Base-by-base conservation (phyloP, 2,329 filamentous ascomycete genomes). In the Trichoderma citrinoviride region DNA sequence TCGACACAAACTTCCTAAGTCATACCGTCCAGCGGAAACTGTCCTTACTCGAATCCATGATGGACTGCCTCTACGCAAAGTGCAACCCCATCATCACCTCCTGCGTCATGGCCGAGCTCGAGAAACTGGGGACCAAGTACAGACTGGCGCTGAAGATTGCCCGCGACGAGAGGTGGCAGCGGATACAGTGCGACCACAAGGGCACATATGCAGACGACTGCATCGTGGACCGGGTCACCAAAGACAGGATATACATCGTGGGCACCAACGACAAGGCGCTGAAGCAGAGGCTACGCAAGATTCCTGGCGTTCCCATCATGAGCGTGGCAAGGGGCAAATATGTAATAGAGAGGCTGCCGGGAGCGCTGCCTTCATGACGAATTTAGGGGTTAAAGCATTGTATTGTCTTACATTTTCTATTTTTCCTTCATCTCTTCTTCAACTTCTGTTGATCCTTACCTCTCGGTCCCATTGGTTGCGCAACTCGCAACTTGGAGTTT, bases 21-120 rank as follows among this genome's bases (percentile, higher is more conserved):
- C 93, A 97, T 77, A 95, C 93, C 0, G 91, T 98, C 2, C 91
- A 93, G 77, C 87, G 90, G 70, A 98, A 99, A 80, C 86, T 98
- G 21, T 92, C 93, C 40, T 81, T 98, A 14, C 84, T 96, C 21
- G 89, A 94, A 67, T 88, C 90, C 3, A 91, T 97, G 82, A 97
- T 97, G 92, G 93, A 97, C 76, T 90, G 91, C 61, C 84, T 99
- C 5, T 96, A 93, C 76, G 94, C 94, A 19, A 96, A 96, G 73
- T 95, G 91, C 76, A 92, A 88, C 23, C 92, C 93, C 19, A 90
- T 95, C 69, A 93, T 98, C 70, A 97, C 93, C 2, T 81, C 73
- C 66, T 84, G 90, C 80, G 88, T 89, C 70, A 89, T 93, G 85
- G 89, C 88, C 63, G 93, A 97, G 77, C 78, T 97, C 68, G 93